phyloP scores from a whole-genome alignment of 441 rosid species.

The Hypseocharis bilobata region DNA sequence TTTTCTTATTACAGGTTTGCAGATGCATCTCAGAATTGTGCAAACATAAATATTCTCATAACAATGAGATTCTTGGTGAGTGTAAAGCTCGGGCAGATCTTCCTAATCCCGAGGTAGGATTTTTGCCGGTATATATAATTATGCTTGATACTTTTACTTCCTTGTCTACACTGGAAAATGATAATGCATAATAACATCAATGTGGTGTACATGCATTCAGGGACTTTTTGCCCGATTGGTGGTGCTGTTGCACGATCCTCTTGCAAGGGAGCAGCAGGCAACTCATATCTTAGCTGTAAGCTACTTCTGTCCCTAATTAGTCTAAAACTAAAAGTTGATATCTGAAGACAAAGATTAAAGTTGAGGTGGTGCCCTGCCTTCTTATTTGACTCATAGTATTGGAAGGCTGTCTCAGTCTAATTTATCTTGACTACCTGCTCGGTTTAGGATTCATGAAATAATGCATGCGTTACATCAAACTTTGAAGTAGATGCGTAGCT shows the following conservation, averaged over 20 bases:
- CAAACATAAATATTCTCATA: conserved; percentile 52
- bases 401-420: neutral
- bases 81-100: conserved; percentile 76
- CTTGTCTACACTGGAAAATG: conserved; percentile 7
- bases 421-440: conserved; percentile 6
- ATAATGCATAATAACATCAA: conserved; percentile 14
- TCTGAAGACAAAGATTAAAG: conserved; percentile 3
- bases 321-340: conserved; percentile 1
- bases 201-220: conserved; percentile 34
- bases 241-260: conserved; percentile 91
- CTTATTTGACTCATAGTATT: neutral
- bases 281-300: conserved; percentile 87
- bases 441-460: neutral
- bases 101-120: conserved; percentile 74
- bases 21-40: conserved; percentile 92
- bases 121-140: conserved; percentile 17
- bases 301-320: conserved; percentile 19
- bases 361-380: neutral
- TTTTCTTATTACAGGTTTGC: conserved; percentile 62
- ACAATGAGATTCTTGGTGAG: conserved; percentile 58
- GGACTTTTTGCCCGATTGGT: conserved; percentile 86
- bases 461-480: neutral
- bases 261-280: conserved; percentile 76
- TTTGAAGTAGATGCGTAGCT: neutral
- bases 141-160: conserved; percentile 13